Evolutionary conservation across 1,284 basidiomycete species (phyloP).

Genomic region (Cutaneotrichosporon sp.): DNA sequence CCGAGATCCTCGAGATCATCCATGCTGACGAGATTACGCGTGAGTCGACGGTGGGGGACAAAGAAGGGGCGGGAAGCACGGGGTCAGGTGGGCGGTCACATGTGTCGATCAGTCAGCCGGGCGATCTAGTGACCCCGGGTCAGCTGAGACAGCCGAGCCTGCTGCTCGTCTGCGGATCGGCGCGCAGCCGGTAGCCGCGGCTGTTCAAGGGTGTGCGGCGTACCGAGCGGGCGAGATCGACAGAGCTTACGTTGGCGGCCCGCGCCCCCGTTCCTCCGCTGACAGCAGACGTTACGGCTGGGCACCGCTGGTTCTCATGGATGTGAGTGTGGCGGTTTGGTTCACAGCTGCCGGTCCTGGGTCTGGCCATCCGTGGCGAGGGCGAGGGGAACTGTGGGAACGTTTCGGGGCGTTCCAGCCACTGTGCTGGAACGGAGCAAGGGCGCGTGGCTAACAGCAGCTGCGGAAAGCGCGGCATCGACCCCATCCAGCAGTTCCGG

Average conservation of each 20-base stretch:
- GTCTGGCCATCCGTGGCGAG: neutral
- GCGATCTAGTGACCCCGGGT: neutral
- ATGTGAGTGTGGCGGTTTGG: constrained; percentile 50
- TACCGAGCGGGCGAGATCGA: neutral
- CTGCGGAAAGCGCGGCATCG: constrained; percentile 65
- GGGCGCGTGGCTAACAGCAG: constrained; percentile 19
- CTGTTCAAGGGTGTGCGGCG: neutral
- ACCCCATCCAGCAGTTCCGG: constrained; percentile 72
- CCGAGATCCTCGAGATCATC: constrained; percentile 71
- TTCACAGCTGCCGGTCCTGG: neutral
- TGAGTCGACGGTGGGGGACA: constrained; percentile 46
- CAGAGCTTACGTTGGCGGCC: neutral
- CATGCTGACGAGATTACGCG: constrained; percentile 76
- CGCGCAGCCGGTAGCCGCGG: neutral
- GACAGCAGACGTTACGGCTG: constrained; percentile 66
- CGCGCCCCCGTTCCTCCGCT: neutral
- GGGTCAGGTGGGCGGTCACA: too few species aligned
- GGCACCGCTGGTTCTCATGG: constrained; percentile 83
- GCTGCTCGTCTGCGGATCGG: too few species aligned
- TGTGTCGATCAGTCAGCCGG: neutral
- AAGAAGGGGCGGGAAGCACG: neutral
- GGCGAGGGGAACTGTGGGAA: neutral
- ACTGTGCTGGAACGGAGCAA: too few species aligned
- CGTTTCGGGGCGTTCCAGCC: neutral
- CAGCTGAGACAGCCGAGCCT: neutral